Evolutionary conservation across 1,284 basidiomycete genomes (phyloP).

Genomic region (Sporisorium exsertum): DNA sequence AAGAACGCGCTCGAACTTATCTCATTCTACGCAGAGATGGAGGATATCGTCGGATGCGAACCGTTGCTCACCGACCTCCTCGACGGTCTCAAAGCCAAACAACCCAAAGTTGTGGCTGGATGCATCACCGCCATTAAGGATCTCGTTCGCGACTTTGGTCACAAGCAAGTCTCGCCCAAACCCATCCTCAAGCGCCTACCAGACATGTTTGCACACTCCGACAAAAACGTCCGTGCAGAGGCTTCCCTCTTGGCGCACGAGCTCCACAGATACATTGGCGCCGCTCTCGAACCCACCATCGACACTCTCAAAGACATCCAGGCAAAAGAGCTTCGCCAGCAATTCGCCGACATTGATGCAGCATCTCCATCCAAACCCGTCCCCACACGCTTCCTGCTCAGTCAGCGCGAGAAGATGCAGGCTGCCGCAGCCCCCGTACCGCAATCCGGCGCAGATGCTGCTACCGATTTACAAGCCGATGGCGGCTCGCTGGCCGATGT

Average conservation of each 20-base stretch:
- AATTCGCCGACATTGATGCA: conserved; percentile 85
- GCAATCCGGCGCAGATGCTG: conserved; percentile 15
- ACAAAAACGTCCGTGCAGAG: conserved; percentile 95
- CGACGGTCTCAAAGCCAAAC: conserved; percentile 88
- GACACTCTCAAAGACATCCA: conserved; percentile 98
- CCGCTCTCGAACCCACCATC: conserved; percentile 86
- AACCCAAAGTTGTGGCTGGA: conserved; percentile 92
- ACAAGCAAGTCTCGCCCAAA: conserved; percentile 79
- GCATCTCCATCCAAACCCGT: conserved; percentile 84
- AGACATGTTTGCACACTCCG: conserved; percentile 93
- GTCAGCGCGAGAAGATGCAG: conserved; percentile 73
- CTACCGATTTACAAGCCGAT: conserved; percentile 15
- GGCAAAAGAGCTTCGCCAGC: conserved; percentile 92
- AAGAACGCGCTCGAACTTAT: conserved; percentile 86
- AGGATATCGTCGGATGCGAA: conserved; percentile 80
- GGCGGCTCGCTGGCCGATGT: conserved; percentile 20
- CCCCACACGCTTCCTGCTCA: conserved; percentile 82
- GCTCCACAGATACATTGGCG: conserved; percentile 89
- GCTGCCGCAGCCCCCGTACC: conserved; percentile 34
- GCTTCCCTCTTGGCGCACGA: conserved; percentile 81
- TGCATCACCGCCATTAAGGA: conserved; percentile 84
- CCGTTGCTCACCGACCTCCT: conserved; percentile 87
- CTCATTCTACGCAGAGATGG: conserved; percentile 91
- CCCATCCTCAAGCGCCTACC: conserved; percentile 86
- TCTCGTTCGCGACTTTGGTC: conserved; percentile 80